Base-by-base conservation (phyloP, 306 rosid genomes). In the Coriaria nepalensis region DNA sequence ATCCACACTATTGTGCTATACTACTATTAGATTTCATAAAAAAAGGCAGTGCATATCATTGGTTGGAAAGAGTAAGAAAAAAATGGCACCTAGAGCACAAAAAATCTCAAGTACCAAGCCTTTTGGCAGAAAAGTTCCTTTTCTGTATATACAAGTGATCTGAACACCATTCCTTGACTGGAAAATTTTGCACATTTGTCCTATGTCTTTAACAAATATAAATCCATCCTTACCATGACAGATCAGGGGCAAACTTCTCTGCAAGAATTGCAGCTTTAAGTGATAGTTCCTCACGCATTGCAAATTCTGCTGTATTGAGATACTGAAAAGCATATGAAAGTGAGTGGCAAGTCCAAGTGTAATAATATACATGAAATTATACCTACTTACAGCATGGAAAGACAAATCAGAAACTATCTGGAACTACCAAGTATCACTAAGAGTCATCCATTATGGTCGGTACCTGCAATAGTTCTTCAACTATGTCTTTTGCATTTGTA, bases 241-340 rank as follows among this genome's bases (percentile, higher is more conserved):
- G 87, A 70, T 92, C 96, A 37, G 98, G 98, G 43, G 98, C 98
- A 76, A 92, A 92, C 78, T 85, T 92, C 73, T 92, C 98, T 4
- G 98, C 98, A 48, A 92, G 94, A 82, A 92, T 92, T 35, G 98
- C 98, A 48, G 96, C 96, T 77, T 92, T 92, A 69, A 92, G 98
- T 7, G 98, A 75, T 63, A 92, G 68, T 64, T 92, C 98, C 65
- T 92, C 98, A 5, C 96, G 95, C 98, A 92, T 92, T 42, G 94
- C 81, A 70, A 92, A 92, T 62, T 92, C 98, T 38, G 98, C 98
- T 11, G 98, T 82, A 61, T 86, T 85, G 61, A 92, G 98, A 80
- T 92, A 92, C 98, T 92, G 72, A 63, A 71, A 73, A 60, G 59
- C 54, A 73, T 37, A 60, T 40, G 62, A 44, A 53, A 72, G 58